phyloP scores from a whole-genome alignment of 2,329 filamentous ascomycete genomes.

The Geosmithia putterillii region DNA sequence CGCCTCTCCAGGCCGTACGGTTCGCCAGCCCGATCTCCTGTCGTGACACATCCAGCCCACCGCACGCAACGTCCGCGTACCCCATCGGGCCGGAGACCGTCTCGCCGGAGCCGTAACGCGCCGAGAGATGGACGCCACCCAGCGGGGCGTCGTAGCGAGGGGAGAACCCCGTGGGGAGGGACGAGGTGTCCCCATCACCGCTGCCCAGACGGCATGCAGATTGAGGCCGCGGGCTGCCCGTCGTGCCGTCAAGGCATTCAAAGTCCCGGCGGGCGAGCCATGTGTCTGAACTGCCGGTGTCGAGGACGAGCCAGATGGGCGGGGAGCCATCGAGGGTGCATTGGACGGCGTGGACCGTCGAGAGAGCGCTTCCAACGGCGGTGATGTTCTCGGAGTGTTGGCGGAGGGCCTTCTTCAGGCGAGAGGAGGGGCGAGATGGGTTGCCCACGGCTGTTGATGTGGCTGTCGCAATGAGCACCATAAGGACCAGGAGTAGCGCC shows the following conservation, averaged over 20 bases:
- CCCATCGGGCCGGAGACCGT: constrained; percentile 33
- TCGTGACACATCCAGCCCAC: constrained; percentile 26
- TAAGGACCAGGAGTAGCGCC: too few relatives aligned
- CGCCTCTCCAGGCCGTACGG: constrained; percentile 33
- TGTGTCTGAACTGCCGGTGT: constrained; percentile 40
- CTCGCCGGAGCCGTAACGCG: constrained; percentile 36
- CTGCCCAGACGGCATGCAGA: too few relatives aligned
- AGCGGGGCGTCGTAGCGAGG: too few relatives aligned
- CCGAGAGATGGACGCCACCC: constrained; percentile 29
- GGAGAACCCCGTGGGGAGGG: too few relatives aligned
- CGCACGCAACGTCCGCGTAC: constrained; percentile 30
- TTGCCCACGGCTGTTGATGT: constrained; percentile 16
- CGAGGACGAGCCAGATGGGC: constrained; percentile 29
- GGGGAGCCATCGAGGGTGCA: constrained; percentile 25
- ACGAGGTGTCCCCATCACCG: too few relatives aligned
- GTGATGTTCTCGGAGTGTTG: constrained; percentile 20
- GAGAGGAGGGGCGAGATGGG: constrained; percentile 16
- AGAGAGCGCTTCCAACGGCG: constrained; percentile 21
- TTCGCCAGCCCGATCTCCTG: constrained; percentile 38
- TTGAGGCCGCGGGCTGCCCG: too few relatives aligned
- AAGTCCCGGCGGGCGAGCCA: constrained; percentile 31
- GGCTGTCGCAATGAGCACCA: too few relatives aligned
- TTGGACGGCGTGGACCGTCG: constrained; percentile 28
- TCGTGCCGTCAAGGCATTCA: constrained; percentile 25
- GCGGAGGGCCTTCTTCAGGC: constrained; percentile 12